These are phyloP conservation scores for Stenocarpella maydis DNA, from an alignment of 2,329 filamentous ascomycete species.

Conservation along the genomic window DNA sequence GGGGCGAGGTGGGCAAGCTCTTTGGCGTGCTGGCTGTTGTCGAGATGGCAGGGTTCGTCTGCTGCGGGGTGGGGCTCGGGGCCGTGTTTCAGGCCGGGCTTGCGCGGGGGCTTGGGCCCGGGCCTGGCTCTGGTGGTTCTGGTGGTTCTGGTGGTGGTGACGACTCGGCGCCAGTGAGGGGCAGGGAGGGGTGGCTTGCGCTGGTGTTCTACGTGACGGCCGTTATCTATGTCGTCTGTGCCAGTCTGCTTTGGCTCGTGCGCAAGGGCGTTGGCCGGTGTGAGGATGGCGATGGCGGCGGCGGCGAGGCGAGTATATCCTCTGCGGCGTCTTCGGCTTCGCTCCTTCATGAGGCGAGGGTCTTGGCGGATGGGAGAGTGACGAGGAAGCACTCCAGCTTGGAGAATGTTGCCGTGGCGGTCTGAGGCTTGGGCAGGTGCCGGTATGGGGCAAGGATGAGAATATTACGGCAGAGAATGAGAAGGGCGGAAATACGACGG, in stretches of 20 bases:
- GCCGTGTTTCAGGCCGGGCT: slow-evolving; percentile 21
- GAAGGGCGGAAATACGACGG: slow-evolving; percentile 37
- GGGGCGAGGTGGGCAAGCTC: slow-evolving; percentile 4
- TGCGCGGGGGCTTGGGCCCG: background rate
- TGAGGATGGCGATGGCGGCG: background rate
- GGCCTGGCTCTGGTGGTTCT: background rate
- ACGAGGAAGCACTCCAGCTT: slow-evolving; percentile 23
- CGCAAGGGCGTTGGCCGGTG: background rate
- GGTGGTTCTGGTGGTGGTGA: background rate
- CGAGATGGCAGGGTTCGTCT: slow-evolving; percentile 22
- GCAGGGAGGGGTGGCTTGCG: background rate
- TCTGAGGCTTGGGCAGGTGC: background rate
- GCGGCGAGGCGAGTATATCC: background rate
- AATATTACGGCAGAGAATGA: background rate
- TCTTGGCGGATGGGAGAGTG: slow-evolving; percentile 12
- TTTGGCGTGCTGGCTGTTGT: slow-evolving; percentile 25
- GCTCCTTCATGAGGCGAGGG: slow-evolving; percentile 21
- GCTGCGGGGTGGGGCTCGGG: slow-evolving; percentile 20
- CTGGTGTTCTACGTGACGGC: slow-evolving; percentile 28
- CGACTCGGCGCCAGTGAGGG: background rate
- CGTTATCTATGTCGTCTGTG: slow-evolving; percentile 12
- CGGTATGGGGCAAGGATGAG: background rate
- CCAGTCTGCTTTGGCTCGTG: slow-evolving; percentile 12
- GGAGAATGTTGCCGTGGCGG: slow-evolving; percentile 5
- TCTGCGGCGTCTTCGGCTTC: background rate